These are phyloP conservation scores for Saccharomyces hybrid DNA, from an alignment of 1,139 yeast genomes.

Conservation along the genomic window DNA sequence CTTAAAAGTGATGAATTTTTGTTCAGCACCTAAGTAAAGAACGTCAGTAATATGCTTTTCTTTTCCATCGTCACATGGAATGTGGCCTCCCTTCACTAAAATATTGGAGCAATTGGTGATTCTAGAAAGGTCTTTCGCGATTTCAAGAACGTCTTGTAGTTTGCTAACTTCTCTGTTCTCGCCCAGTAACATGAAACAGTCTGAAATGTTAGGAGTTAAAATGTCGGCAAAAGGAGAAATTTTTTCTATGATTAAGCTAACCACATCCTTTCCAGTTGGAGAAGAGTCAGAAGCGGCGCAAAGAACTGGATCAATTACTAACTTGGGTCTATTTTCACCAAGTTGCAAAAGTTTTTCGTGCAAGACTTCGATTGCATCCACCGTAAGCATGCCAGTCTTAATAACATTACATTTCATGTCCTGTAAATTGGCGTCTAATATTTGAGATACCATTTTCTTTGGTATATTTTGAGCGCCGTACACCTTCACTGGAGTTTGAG, in stretches of 20 bases:
- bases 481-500: slow-evolving; percentile 70
- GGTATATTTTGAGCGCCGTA: slow-evolving; percentile 43
- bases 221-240: slow-evolving; percentile 50
- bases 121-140: slow-evolving; percentile 41
- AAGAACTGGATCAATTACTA: slow-evolving; percentile 79
- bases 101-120: slow-evolving; percentile 45
- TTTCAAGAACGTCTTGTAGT: slow-evolving; percentile 35
- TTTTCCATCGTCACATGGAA: slow-evolving; percentile 40
- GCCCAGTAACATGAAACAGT: slow-evolving; percentile 40
- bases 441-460: slow-evolving; percentile 37
- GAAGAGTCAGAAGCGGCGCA: slow-evolving; percentile 68
- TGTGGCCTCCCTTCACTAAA: slow-evolving; percentile 78
- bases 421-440: slow-evolving; percentile 48
- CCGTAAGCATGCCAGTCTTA: slow-evolving; percentile 76
- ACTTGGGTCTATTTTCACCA: slow-evolving; percentile 30
- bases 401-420: slow-evolving; percentile 65
- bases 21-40: slow-evolving; percentile 43
- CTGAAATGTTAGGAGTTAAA: slow-evolving; percentile 74
- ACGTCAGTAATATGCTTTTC: slow-evolving; percentile 46
- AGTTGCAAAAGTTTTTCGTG: slow-evolving; percentile 33
- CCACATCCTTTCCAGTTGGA: slow-evolving; percentile 44
- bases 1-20: slow-evolving; percentile 39
- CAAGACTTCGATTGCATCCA: slow-evolving; percentile 47
- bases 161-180: slow-evolving; percentile 19
- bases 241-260: slow-evolving; percentile 35